Percentiles rank a stretch among this genome's conserved stretches.
Evolutionary conservation across 208 protist species (phyloP).

Genomic region (Histomonas meleagridis): DNA sequence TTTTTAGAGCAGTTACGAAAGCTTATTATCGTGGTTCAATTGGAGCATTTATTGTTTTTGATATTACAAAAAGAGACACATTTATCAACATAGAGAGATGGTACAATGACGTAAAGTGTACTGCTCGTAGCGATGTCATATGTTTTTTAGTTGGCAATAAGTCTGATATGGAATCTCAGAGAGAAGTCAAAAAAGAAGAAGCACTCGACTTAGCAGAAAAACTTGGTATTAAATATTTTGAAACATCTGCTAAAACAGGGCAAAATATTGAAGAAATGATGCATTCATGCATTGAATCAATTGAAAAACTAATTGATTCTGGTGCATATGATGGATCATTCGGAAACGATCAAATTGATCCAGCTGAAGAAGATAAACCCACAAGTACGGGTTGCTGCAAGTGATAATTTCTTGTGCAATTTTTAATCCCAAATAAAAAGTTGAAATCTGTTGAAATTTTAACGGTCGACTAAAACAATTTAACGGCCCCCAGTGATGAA

Average conservation of each 20-base stretch:
- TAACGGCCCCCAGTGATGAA: too few species aligned
- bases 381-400: too few species aligned
- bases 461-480: too few species aligned
- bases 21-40: conserved; percentile 92
- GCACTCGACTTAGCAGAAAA: not conserved
- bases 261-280: not conserved
- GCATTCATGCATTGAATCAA: not conserved
- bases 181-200: not conserved
- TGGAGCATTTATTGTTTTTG: conserved; percentile 80
- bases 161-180: not conserved
- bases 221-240: not conserved
- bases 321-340: too few species aligned
- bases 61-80: conserved; percentile 51
- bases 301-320: not conserved
- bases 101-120: conserved; percentile 59
- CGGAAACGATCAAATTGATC: too few species aligned
- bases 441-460: too few species aligned
- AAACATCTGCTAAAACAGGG: not conserved
- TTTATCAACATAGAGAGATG: conserved; percentile 65
- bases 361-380: too few species aligned
- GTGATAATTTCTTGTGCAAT: too few species aligned
- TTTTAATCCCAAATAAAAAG: too few species aligned
- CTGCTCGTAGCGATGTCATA: not conserved
- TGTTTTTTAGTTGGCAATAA: conserved; percentile 14
- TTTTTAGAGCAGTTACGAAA: conserved; percentile 63